These are phyloP conservation scores for Oenanthe sinensis DNA, from an alignment of 129 eudicot species.

Conservation along the genomic window DNA sequence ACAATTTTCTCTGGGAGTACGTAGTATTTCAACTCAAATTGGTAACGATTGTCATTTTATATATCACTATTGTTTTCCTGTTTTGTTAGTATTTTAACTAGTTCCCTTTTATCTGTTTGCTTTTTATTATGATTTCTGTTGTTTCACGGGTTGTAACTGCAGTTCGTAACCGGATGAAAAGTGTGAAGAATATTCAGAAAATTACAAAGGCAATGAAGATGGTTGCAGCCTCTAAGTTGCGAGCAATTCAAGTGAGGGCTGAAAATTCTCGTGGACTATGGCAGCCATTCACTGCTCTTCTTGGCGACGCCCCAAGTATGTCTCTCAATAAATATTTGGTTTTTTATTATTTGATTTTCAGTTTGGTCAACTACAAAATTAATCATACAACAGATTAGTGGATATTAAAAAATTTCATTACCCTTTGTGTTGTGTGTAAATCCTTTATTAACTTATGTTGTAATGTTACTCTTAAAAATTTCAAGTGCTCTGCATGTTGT, in stretches of 20 bases:
- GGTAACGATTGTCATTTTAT: constrained; percentile 35
- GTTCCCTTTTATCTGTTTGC: not conserved
- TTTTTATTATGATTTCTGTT: constrained; percentile 1
- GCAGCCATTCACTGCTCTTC: constrained; percentile 99
- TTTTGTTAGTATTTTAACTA: not conserved
- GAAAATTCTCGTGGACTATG: constrained; percentile 97
- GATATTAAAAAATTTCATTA: not conserved
- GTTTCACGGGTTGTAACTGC: constrained; percentile 19
- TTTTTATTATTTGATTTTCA: not conserved
- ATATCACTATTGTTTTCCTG: not conserved
- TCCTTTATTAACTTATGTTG: not conserved
- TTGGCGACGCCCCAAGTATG: constrained; percentile 95
- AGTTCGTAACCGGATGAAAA: constrained; percentile 97
- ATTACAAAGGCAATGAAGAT: constrained; percentile 99
- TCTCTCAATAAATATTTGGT: not conserved
- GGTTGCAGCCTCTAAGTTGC: constrained; percentile 99
- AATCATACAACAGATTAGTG: not conserved
- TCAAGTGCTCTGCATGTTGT: not conserved
- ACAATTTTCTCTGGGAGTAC: constrained; percentile 61
- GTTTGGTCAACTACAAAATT: not conserved
- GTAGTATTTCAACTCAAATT: constrained; percentile 83
- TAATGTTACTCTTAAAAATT: not conserved
- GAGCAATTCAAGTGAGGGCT: constrained; percentile 84
- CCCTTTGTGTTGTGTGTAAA: not conserved
- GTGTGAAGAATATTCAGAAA: constrained; percentile 87